These are phyloP conservation scores for Inonotus hispidus DNA, from an alignment of 1,284 basidiomycete genomes.

Conservation along the genomic window DNA sequence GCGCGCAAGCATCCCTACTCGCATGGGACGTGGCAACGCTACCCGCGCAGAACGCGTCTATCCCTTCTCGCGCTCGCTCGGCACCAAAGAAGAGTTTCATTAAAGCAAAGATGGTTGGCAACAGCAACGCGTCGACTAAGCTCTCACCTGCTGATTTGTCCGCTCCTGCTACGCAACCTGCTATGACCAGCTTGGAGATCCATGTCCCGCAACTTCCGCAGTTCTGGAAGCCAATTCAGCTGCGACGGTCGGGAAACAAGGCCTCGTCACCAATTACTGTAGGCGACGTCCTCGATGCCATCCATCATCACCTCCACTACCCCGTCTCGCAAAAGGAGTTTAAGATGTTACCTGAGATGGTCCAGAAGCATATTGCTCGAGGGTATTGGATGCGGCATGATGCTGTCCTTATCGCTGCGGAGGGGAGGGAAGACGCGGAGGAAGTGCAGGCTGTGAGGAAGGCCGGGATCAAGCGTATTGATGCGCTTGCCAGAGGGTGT, in stretches of 20 bases:
- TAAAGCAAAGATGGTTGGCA: not conserved
- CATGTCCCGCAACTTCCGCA: conserved; percentile 10
- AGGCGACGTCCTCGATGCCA: conserved; percentile 12
- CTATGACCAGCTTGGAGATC: conserved; percentile 3
- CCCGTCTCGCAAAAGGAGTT: conserved; percentile 8
- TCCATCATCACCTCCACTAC: conserved; percentile 10
- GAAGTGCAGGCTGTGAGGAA: conserved; percentile 5
- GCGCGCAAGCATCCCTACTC: conserved; percentile 1
- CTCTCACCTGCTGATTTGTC: conserved; percentile 8
- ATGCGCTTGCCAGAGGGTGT: conserved; percentile 5
- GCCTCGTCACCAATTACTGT: conserved; percentile 9
- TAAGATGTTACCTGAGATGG: conserved; percentile 1
- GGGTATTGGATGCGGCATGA: conserved; percentile 10
- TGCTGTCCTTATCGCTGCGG: not conserved
- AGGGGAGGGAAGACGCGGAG: conserved; percentile 1
- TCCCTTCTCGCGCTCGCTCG: not conserved
- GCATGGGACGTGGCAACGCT: conserved; percentile 9
- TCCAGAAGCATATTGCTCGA: conserved; percentile 7
- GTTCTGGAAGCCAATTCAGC: conserved; percentile 14
- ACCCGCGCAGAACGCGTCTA: not conserved
- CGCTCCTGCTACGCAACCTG: conserved; percentile 7
- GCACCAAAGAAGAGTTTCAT: conserved; percentile 7
- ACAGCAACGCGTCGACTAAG: not conserved
- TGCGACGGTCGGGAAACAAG: not conserved
- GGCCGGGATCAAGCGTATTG: conserved; percentile 11